Conservation (phyloP, 108 stramenopile genomes). For the Nitzschia inconspicua region DNA sequence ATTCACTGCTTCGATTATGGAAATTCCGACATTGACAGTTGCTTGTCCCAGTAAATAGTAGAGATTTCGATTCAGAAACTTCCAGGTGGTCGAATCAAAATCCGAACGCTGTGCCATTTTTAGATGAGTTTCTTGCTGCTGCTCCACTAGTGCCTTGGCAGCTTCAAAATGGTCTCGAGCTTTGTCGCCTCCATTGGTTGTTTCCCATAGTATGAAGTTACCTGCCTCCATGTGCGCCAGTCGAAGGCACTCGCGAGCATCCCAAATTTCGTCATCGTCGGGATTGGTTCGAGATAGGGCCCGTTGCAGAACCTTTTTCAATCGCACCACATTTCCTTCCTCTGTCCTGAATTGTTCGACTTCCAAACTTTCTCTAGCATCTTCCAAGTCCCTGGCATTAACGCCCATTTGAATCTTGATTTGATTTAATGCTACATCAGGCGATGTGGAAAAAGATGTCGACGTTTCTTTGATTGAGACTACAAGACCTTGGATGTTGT, state of each 20-base stretch:
- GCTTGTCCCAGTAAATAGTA: slow-evolving; percentile 37
- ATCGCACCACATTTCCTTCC: slow-evolving; percentile 8
- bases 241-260: slow-evolving; percentile 46
- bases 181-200: background rate
- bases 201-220: slow-evolving; percentile 31
- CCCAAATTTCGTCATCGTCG: slow-evolving; percentile 45
- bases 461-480: no score
- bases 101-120: background rate
- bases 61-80: slow-evolving; percentile 20
- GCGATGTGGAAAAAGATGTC: no score
- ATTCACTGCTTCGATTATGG: slow-evolving; percentile 4
- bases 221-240: slow-evolving; percentile 41
- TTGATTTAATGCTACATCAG: slow-evolving; percentile 30
- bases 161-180: slow-evolving; percentile 27
- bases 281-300: slow-evolving; percentile 11
- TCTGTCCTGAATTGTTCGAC: slow-evolving; percentile 19
- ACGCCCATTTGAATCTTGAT: slow-evolving; percentile 50
- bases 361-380: slow-evolving; percentile 34
- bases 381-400: slow-evolving; percentile 19
- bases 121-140: slow-evolving; percentile 21
- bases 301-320: slow-evolving; percentile 14
- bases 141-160: slow-evolving; percentile 21
- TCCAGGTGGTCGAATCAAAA: slow-evolving; percentile 7
- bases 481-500: no score
- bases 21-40: slow-evolving; percentile 35